Conservation (phyloP, 345 rosid genomes). For the Euphorbia pulcherrima region DNA sequence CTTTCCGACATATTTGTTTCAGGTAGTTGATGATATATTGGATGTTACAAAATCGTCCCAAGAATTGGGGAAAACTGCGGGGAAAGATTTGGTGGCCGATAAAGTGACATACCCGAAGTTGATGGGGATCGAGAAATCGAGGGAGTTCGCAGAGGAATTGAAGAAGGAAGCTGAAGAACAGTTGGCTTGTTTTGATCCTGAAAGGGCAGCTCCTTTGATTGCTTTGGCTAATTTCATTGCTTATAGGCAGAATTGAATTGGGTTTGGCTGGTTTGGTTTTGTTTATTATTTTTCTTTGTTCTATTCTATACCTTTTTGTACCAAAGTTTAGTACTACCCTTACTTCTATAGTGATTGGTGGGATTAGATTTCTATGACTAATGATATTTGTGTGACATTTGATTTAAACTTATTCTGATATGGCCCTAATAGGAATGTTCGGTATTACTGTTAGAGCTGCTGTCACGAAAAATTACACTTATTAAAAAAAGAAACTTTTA, state of each 20-base stretch:
- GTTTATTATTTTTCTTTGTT: not conserved
- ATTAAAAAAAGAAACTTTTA: too few relatives aligned
- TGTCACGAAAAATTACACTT: too few relatives aligned
- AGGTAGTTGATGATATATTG: constrained; percentile 92
- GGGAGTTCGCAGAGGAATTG: constrained; percentile 66
- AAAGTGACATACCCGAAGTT: constrained; percentile 76
- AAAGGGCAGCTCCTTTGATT: constrained; percentile 74
- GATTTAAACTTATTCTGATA: too few relatives aligned
- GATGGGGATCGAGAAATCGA: constrained; percentile 74
- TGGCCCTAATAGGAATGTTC: too few relatives aligned
- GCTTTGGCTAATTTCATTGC: constrained; percentile 90
- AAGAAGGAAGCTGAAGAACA: constrained; percentile 59
- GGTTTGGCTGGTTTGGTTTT: not conserved
- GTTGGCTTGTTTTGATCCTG: constrained; percentile 56
- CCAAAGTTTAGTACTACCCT: too few relatives aligned
- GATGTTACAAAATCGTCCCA: constrained; percentile 79
- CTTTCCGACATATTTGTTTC: too few relatives aligned
- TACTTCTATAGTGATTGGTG: too few relatives aligned
- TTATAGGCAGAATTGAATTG: constrained; percentile 61
- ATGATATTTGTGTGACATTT: too few relatives aligned
- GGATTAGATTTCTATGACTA: too few relatives aligned
- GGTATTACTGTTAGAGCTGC: too few relatives aligned
- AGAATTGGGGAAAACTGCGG: constrained; percentile 90
- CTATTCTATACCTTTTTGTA: too few relatives aligned
- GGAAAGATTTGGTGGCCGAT: constrained; percentile 87